A percentile compares a stretch with the other conserved stretches of the same genome.
These are phyloP conservation scores for Clonostachys solani DNA, from an alignment of 2,329 filamentous ascomycete genomes.

Conservation along the genomic window DNA sequence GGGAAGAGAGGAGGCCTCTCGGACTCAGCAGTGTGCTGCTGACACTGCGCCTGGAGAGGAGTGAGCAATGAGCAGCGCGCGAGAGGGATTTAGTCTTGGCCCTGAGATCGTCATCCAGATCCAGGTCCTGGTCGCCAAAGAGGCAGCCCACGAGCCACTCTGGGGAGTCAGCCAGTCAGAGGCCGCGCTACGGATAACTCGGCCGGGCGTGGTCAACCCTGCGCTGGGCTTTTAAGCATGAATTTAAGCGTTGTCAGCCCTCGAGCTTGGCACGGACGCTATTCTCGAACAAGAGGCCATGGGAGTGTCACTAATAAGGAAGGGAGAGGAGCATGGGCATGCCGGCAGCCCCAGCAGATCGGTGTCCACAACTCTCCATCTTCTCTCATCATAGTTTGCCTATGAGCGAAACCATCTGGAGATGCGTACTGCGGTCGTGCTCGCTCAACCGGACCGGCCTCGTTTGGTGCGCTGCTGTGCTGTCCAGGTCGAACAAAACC, in stretches of 20 bases:
- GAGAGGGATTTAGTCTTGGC: too few species aligned
- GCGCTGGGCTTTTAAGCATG: constrained; percentile 35
- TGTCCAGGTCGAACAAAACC: neutral
- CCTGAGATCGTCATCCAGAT: too few species aligned
- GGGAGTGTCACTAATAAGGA: neutral
- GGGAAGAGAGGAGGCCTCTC: too few species aligned
- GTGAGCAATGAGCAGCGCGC: too few species aligned
- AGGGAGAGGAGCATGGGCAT: neutral
- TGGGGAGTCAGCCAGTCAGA: constrained; percentile 1
- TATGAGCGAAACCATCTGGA: neutral
- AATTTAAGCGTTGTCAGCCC: constrained; percentile 46
- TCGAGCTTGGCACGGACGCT: constrained; percentile 29
- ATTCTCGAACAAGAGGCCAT: neutral
- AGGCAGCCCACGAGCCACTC: constrained; percentile 1
- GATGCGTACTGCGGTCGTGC: neutral
- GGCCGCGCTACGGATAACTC: constrained; percentile 10
- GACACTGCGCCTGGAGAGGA: too few species aligned
- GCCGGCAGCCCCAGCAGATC: neutral
- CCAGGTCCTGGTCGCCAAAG: neutral
- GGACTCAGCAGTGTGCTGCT: too few species aligned
- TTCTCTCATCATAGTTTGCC: neutral
- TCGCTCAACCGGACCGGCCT: neutral
- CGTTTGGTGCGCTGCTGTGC: neutral
- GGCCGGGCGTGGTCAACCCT: constrained; percentile 5
- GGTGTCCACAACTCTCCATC: neutral